Conservation (phyloP, 148 eudicot species). For the Rhododendron mucronatum region DNA sequence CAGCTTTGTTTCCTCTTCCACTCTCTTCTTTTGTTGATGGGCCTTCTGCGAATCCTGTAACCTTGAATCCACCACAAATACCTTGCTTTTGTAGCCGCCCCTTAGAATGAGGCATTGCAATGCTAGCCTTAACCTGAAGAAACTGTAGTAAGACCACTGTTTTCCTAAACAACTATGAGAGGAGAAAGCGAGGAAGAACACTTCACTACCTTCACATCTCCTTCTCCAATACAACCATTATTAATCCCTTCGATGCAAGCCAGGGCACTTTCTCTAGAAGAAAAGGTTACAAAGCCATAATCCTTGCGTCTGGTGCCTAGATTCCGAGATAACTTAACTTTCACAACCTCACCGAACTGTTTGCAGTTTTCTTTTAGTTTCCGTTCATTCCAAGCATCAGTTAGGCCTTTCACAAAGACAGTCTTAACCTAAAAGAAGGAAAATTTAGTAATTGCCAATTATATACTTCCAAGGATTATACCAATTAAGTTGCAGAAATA, state of each 20-base stretch:
- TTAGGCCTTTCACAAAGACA: conserved; percentile 21
- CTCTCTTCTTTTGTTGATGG: conserved; percentile 10
- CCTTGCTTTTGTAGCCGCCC: conserved; percentile 14
- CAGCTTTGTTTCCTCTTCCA: conserved; percentile 10
- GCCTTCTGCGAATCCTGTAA: neutral
- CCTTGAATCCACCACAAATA: conserved; percentile 23
- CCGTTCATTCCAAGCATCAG: conserved; percentile 24
- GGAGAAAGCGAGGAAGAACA: neutral
- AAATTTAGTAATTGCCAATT: neutral
- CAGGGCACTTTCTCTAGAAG: conserved; percentile 22
- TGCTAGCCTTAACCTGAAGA: conserved; percentile 22
- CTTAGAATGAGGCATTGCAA: conserved; percentile 22
- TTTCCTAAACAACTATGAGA: neutral
- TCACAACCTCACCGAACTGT: conserved; percentile 18
- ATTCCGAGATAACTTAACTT: conserved; percentile 14
- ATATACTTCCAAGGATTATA: neutral
- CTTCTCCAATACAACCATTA: conserved; percentile 12
- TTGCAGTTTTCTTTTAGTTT: conserved; percentile 19
- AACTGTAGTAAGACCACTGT: neutral
- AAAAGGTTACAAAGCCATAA: conserved; percentile 24
- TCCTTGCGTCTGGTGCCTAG: conserved; percentile 7
- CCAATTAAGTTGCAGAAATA: neutral
- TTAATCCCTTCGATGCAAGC: conserved; percentile 29
- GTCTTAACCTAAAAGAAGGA: conserved; percentile 22
- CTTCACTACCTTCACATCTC: conserved; percentile 15